Percentiles rank a stretch among this genome's conserved stretches.
Evolutionary conservation across 208 protist species (phyloP).

Genomic region (Wallacemonas sp.): DNA sequence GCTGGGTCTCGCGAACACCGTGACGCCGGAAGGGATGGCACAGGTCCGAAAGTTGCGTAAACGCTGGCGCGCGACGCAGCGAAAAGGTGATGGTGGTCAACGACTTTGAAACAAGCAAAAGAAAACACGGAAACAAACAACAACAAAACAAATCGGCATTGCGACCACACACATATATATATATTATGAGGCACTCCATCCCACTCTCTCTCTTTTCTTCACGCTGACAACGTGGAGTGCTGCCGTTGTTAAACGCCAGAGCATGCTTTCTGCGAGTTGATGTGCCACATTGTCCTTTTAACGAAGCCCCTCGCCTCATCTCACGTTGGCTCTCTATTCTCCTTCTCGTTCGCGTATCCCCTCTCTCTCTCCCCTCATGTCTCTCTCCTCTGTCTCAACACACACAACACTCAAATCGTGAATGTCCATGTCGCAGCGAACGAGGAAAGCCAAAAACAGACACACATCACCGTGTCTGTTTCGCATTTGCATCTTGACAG

Average conservation of each 20-base stretch:
- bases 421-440: background rate
- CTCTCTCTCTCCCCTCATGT: no score
- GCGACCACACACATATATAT: background rate
- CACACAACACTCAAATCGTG: no score
- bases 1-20: constrained; percentile 78
- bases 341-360: no score
- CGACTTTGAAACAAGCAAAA: background rate
- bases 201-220: constrained; percentile 1
- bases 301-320: no score
- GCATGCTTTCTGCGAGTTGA: no score
- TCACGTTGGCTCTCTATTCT: no score
- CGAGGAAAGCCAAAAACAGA: background rate
- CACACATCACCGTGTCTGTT: no score
- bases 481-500: no score
- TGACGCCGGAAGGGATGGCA: constrained; percentile 45
- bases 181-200: background rate
- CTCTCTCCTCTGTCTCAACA: no score
- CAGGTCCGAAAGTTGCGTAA: constrained; percentile 72
- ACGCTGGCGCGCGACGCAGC: constrained; percentile 35
- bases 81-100: background rate
- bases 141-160: background rate
- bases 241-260: no score
- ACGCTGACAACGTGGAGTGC: background rate
- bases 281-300: no score
- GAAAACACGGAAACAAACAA: background rate